phyloP scores from a whole-genome alignment of 805 yeast genomes.

The Wickerhamiella galacta region DNA sequence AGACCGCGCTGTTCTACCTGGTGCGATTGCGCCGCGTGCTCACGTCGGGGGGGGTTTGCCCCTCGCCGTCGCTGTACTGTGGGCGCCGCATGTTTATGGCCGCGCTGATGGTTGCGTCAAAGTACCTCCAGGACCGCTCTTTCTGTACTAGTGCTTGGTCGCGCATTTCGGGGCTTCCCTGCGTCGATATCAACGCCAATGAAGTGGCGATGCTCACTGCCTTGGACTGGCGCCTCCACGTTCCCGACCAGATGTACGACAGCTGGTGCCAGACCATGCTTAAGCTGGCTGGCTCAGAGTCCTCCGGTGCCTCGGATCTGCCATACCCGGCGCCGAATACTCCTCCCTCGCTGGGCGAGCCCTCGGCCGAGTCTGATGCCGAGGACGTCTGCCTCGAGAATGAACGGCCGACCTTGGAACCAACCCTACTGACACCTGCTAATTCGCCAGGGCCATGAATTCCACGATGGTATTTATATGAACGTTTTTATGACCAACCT shows the following conservation, averaged over 20 bases:
- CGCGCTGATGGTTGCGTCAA: conserved; percentile 53
- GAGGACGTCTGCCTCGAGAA: not conserved
- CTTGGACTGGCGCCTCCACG: conserved; percentile 40
- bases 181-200: conserved; percentile 31
- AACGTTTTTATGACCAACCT: no score
- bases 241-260: conserved; percentile 22
- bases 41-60: not conserved
- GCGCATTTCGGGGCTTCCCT: conserved; percentile 47
- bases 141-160: conserved; percentile 59
- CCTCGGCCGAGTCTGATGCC: not conserved
- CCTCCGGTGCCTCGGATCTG: not conserved
- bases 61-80: conserved; percentile 21
- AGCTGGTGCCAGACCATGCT: not conserved
- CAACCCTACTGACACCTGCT: no score
- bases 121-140: conserved; percentile 57
- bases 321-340: not conserved
- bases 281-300: not conserved
- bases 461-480: no score
- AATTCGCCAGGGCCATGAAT: no score
- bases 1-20: conserved; percentile 51
- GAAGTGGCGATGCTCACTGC: conserved; percentile 38
- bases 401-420: no score
- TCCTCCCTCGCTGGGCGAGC: no score
- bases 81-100: conserved; percentile 54
- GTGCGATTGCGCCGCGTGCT: conserved; percentile 27